phyloP scores from a whole-genome alignment of 306 rosid genomes.

The Medicago truncatula region MtrunA17r5.0-ANR NC_053043.1:17795001-17795500 shows the following conservation, averaged over 20 bases:
- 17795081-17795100: conserved; percentile 24
- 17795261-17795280: conserved; percentile 8
- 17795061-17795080: conserved; percentile 12
- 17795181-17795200: conserved; percentile 20
- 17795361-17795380: conserved; percentile 63
- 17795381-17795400: conserved; percentile 54
- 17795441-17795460: conserved; percentile 67
- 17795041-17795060: conserved; percentile 38
- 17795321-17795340: conserved; percentile 59
- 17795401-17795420: conserved; percentile 57
- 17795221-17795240: conserved; percentile 9
- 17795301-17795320: conserved; percentile 19
- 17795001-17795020: conserved; percentile 24
- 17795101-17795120: conserved; percentile 20
- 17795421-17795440: conserved; percentile 57
- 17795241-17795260: conserved; percentile 10
- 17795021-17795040: conserved; percentile 23
- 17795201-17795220: conserved; percentile 25
- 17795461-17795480: conserved; percentile 79
- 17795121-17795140: not conserved
- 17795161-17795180: conserved; percentile 22
- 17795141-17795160: conserved; percentile 27
- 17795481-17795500: conserved; percentile 89
- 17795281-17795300: conserved; percentile 14
- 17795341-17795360: conserved; percentile 65